Evolutionary conservation across 148 eudicot species (phyloP).

Genomic region (Linanthus parryae): DNA sequence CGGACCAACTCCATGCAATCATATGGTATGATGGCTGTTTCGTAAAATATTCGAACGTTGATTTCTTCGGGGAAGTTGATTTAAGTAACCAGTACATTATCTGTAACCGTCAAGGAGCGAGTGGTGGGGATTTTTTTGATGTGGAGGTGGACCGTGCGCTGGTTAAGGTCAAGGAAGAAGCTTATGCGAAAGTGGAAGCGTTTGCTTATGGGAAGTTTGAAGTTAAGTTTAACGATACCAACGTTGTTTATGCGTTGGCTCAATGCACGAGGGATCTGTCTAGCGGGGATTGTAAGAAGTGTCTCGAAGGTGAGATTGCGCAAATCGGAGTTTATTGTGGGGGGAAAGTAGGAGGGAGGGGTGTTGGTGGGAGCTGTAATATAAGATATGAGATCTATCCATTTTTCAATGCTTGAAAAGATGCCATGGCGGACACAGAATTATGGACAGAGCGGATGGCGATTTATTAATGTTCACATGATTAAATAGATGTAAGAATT

Average conservation of each 20-base stretch:
- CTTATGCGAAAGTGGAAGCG: slow-evolving; percentile 8
- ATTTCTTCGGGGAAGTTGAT: slow-evolving; percentile 23
- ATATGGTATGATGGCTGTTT: slow-evolving; percentile 26
- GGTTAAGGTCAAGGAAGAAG: slow-evolving; percentile 7
- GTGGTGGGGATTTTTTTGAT: slow-evolving; percentile 13
- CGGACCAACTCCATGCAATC: too few relatives aligned
- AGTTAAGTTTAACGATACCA: slow-evolving; percentile 8
- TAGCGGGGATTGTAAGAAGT: slow-evolving; percentile 17
- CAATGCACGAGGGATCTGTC: slow-evolving; percentile 35
- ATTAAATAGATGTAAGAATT: too few relatives aligned
- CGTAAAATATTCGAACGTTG: slow-evolving; percentile 13
- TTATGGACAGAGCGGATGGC: too few relatives aligned
- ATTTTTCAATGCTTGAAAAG: slow-evolving; percentile 14
- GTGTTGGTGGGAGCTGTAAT: slow-evolving; percentile 30
- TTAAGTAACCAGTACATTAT: slow-evolving; percentile 1
- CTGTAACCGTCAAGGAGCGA: slow-evolving; percentile 5
- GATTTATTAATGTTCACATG: too few relatives aligned
- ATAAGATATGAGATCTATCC: slow-evolving; percentile 35
- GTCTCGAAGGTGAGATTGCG: slow-evolving; percentile 16
- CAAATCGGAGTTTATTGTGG: slow-evolving; percentile 18
- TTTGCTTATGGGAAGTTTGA: slow-evolving; percentile 16
- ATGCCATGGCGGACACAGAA: too few relatives aligned
- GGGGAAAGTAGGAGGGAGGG: slow-evolving; percentile 30
- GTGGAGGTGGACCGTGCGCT: slow-evolving; percentile 11
- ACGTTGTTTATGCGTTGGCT: slow-evolving; percentile 27